phyloP scores from a whole-genome alignment of 768 basidiomycete species.

The Lactarius evosmus region DNA sequence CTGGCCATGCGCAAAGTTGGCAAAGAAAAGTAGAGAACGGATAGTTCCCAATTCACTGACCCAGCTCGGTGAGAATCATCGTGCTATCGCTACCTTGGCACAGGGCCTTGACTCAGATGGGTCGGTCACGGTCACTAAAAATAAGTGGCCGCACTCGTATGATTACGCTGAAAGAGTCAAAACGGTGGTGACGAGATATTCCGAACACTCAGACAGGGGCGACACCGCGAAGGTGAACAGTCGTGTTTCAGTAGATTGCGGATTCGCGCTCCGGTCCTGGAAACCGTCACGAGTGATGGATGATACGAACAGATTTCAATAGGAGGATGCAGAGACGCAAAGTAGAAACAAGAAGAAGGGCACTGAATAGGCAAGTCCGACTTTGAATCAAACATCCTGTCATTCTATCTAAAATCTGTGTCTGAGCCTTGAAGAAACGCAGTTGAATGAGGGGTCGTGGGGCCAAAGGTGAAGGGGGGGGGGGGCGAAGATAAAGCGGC shows the following conservation, averaged over 20 bases:
- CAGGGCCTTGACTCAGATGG: neutral
- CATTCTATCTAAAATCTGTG: neutral
- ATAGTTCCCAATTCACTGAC: neutral
- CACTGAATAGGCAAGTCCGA: neutral
- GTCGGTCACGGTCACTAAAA: neutral
- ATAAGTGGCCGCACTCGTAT: neutral
- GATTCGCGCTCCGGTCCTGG: neutral
- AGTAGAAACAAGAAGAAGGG: neutral
- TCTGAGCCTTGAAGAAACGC: neutral
- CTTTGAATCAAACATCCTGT: neutral
- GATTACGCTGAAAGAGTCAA: neutral
- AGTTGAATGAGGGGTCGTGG: slow-evolving; percentile 1
- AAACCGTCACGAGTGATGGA: neutral
- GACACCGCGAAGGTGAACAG: neutral
- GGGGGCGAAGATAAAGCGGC: neutral
- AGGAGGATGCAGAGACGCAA: neutral
- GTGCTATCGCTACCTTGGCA: neutral
- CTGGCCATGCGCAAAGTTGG: neutral
- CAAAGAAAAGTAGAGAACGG: neutral
- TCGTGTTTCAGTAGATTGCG: neutral
- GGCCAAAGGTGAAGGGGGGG: too few species aligned
- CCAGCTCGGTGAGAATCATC: neutral
- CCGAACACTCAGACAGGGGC: neutral
- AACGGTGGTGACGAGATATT: neutral
- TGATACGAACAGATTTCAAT: neutral